Base-by-base conservation (phyloP, 169 alveolate species). In the Plasmodium relictum region DNA sequence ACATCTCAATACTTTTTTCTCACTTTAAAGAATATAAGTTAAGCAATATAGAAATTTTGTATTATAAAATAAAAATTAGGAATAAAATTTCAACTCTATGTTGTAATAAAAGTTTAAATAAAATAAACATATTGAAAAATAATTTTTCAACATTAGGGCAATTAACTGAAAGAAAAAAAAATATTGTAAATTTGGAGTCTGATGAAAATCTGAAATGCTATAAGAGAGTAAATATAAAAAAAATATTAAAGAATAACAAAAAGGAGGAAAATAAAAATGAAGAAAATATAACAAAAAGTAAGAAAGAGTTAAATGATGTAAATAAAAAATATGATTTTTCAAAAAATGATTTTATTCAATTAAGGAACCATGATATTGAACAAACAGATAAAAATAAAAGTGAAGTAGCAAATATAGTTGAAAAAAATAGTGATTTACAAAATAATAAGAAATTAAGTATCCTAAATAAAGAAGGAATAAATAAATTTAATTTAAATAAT, bases 141-240 rank as follows among this genome's bases (percentile, higher is more conserved):
- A 39, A 54, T 24, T 45, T 18, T 22, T 56, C 59, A 22, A 71
- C 42, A 31, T 42, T 62, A n/a, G 83, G 83, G 6, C 91, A 68
- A 39, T 31, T 83, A 20, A 42, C 39, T 68, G 73, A 83, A 20
- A 68, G 83, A 37, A 83, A 54, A 14, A 83, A 68, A 24, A 83
- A 83, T 22, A 37, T 31, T 22, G 26, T 58, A 41, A 69, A 62
- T 54, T 41, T 78, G 12, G 22, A 42, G 31, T 8, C 24, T 65
- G 69, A 48, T 54, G 72, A 83, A 66, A 61, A 66, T 39, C 6
- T 83, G 10, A 69, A 52, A 12, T 66, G 83, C 63, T 83, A 83
- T 62, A 83, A 83, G 41, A 66, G 83, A 31, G 91, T 71, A 18
- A 83, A 83, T 50, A 68, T 83, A 83, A 83, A 56, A 31, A 83